phyloP scores from a whole-genome alignment of 352 stramenopile genomes.

The Globisporangium emineosum region DNA sequence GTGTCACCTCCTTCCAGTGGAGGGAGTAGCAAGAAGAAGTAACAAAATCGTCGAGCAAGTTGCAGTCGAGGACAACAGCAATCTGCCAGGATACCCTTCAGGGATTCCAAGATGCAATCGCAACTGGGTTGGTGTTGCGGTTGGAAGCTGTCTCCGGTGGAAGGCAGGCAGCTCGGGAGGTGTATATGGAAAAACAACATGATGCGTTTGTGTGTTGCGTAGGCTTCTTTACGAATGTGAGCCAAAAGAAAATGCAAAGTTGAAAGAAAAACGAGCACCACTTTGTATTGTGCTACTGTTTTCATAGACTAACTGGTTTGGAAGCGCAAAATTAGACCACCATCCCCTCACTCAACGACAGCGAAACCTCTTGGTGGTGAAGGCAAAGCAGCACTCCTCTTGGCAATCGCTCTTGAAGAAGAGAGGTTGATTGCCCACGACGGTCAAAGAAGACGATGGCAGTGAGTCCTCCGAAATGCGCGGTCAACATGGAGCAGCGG shows the following conservation, averaged over 20 bases:
- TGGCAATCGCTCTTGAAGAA: background rate
- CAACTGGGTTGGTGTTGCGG: background rate
- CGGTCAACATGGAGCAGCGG: conserved; percentile 84
- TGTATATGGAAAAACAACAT: background rate
- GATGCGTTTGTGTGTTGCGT: background rate
- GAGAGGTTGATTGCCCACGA: background rate
- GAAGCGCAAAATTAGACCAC: conserved; percentile 1
- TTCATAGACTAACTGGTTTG: background rate
- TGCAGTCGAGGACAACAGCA: background rate
- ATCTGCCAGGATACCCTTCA: background rate
- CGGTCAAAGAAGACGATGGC: conserved; percentile 31
- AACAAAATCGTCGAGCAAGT: background rate
- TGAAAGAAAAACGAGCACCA: background rate
- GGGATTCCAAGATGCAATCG: background rate
- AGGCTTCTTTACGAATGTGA: background rate
- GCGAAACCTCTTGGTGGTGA: conserved; percentile 4
- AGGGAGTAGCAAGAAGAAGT: conserved; percentile 10
- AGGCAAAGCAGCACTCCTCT: background rate
- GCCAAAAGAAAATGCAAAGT: background rate
- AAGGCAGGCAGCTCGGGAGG: background rate
- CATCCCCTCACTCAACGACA: background rate
- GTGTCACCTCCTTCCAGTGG: conserved; percentile 22
- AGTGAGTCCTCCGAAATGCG: conserved; percentile 78
- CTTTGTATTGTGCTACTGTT: background rate
- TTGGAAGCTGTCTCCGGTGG: background rate